Percentiles rank a stretch among this genome's conserved stretches.
These are phyloP conservation scores for Pythium angustatum DNA, from an alignment of 352 stramenopile species.

Conservation along the genomic window DNA sequence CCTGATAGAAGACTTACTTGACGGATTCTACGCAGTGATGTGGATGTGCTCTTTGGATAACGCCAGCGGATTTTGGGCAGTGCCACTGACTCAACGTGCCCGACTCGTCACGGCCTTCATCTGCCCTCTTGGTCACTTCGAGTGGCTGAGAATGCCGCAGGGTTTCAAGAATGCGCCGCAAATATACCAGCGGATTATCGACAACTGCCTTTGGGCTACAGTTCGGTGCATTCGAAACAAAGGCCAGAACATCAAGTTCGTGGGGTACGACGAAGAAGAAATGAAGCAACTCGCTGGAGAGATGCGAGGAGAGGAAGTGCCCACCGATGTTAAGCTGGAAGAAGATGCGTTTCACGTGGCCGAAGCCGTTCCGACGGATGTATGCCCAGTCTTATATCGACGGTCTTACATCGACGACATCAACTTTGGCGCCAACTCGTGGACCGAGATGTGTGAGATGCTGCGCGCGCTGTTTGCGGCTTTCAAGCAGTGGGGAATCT, in stretches of 20 bases:
- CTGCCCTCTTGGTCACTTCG: constrained; percentile 24
- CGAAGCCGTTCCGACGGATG: background rate
- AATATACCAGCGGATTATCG: constrained; percentile 26
- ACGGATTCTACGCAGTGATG: background rate
- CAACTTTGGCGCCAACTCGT: constrained; percentile 8
- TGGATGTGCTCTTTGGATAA: constrained; percentile 25
- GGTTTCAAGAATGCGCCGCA: constrained; percentile 29
- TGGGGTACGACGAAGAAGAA: constrained; percentile 1
- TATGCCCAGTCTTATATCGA: background rate
- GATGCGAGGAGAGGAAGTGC: background rate
- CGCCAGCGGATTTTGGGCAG: constrained; percentile 24
- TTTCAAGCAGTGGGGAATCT: constrained; percentile 25
- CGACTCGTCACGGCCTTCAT: constrained; percentile 20
- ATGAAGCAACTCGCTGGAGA: background rate
- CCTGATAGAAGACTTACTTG: constrained; percentile 3
- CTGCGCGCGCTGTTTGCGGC: constrained; percentile 12
- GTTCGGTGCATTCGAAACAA: background rate
- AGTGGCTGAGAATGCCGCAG: constrained; percentile 26
- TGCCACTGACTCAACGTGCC: constrained; percentile 2
- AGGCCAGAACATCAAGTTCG: background rate
- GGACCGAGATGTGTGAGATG: constrained; percentile 19
- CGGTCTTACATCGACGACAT: constrained; percentile 39
- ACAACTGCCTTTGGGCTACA: constrained; percentile 15
- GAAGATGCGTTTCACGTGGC: constrained; percentile 5
- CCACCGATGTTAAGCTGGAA: constrained; percentile 1